Percentiles rank a stretch among this genome's conserved stretches.
Conservation (phyloP, 148 eudicot genomes). For the Nepenthes gracilis region DNA sequence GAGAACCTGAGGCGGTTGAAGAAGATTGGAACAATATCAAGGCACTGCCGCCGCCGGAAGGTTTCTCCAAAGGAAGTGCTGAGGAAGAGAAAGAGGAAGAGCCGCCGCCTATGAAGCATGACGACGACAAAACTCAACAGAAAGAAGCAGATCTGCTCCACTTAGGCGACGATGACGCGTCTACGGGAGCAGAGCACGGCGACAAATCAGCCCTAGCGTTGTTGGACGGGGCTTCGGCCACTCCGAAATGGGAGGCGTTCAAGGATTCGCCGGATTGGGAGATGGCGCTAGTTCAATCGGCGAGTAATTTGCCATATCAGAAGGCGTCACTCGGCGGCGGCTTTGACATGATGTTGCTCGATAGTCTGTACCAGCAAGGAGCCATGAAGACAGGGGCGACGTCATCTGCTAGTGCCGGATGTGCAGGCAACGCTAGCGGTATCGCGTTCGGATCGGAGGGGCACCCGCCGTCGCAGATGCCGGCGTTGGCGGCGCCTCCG, state of each 20-base stretch:
- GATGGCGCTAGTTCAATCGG: constrained; percentile 50
- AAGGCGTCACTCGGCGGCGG: constrained; percentile 47
- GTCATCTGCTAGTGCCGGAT: constrained; percentile 25
- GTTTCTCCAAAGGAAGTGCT: background rate
- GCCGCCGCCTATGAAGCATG: background rate
- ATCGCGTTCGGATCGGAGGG: constrained; percentile 55
- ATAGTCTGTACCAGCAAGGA: constrained; percentile 74
- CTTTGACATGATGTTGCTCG: constrained; percentile 46
- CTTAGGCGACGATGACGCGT: constrained; percentile 19
- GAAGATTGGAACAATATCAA: constrained; percentile 50
- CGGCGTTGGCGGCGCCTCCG: constrained; percentile 61
- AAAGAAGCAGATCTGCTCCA: constrained; percentile 21
- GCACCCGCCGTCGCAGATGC: constrained; percentile 26
- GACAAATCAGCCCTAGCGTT: constrained; percentile 30
- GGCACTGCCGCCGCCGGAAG: constrained; percentile 54
- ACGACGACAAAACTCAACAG: background rate
- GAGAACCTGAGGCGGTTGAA: constrained; percentile 9
- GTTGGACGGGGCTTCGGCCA: constrained; percentile 11
- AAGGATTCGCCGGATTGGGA: constrained; percentile 50
- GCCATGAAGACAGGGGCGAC: constrained; percentile 17
- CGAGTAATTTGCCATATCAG: constrained; percentile 59
- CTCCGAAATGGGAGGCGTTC: constrained; percentile 6
- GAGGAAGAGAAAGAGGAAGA: constrained; percentile 2
- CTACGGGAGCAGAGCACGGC: constrained; percentile 22
- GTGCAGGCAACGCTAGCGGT: constrained; percentile 77